Evolutionary conservation across 2,329 filamentous ascomycete genomes (phyloP).

Genomic region (Colletotrichum abscissum): DNA sequence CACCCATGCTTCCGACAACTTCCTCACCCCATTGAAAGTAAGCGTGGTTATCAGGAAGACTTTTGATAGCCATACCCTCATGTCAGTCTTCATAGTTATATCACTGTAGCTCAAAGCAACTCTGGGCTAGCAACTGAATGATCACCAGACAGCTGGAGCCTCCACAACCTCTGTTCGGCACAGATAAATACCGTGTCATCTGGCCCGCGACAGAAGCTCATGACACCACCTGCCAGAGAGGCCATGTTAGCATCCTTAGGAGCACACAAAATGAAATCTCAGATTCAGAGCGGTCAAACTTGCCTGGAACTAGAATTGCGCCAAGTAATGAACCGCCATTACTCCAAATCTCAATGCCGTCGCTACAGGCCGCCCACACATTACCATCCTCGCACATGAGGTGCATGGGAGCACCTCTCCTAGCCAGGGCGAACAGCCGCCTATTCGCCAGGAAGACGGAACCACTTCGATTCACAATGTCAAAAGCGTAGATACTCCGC

Average conservation of each 20-base stretch:
- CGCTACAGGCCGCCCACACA: conserved; percentile 59
- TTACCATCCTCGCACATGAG: conserved; percentile 58
- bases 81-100: too few relatives aligned
- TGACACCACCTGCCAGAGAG: conserved; percentile 48
- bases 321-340: conserved; percentile 56
- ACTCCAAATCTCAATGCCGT: conserved; percentile 63
- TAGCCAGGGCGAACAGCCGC: conserved; percentile 63
- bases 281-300: conserved; percentile 17
- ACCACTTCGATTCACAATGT: conserved; percentile 50
- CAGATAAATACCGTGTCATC: conserved; percentile 58
- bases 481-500: conserved; percentile 59
- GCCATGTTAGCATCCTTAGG: background rate
- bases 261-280: background rate
- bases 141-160: conserved; percentile 45
- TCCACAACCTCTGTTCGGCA: conserved; percentile 58
- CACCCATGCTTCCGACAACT: too few relatives aligned
- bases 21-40: too few relatives aligned
- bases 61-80: too few relatives aligned
- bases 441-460: conserved; percentile 58
- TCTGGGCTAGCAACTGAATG: background rate
- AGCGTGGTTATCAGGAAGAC: too few relatives aligned
- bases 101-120: background rate
- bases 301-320: conserved; percentile 50
- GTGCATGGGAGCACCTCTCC: conserved; percentile 55
- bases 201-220: conserved; percentile 57